Evolutionary conservation across 345 rosid genomes (phyloP).

Genomic region (Camelina sativa): DNA sequence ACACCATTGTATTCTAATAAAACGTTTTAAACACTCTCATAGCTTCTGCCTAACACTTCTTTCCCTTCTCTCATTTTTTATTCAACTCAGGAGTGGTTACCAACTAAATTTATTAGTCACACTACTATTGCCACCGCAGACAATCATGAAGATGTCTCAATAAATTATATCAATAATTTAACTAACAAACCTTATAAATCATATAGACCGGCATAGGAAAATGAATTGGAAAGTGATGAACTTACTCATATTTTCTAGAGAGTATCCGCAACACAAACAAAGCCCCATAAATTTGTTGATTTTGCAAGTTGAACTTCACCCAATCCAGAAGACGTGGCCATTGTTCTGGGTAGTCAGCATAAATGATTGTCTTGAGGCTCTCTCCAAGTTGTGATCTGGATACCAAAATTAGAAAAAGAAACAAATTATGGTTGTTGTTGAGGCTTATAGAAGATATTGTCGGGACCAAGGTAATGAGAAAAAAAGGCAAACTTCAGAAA

Average conservation of each 20-base stretch:
- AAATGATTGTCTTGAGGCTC: conserved; percentile 91
- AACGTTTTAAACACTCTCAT: not conserved
- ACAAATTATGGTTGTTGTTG: not conserved
- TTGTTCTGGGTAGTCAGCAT: conserved; percentile 98
- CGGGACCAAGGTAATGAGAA: conserved; percentile 1
- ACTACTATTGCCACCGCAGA: conserved; percentile 16
- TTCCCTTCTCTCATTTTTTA: conserved; percentile 4
- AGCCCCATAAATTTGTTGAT: conserved; percentile 92
- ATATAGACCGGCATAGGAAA: conserved; percentile 1
- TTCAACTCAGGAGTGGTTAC: conserved; percentile 8
- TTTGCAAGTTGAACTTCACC: conserved; percentile 89
- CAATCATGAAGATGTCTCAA: conserved; percentile 2
- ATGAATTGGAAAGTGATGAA: conserved; percentile 1
- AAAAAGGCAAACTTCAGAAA: conserved; percentile 8
- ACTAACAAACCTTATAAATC: conserved; percentile 16
- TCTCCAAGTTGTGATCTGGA: conserved; percentile 96
- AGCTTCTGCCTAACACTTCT: conserved; percentile 7
- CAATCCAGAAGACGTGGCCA: conserved; percentile 97
- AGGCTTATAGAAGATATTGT: not conserved
- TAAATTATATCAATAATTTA: not conserved
- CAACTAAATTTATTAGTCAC: not conserved
- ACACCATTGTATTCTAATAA: not conserved
- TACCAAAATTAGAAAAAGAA: conserved; percentile 7
- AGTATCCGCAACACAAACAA: conserved; percentile 91
- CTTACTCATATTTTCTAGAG: conserved; percentile 97